These are phyloP conservation scores for Hypoxylon rubiginosum DNA, from an alignment of 2,329 filamentous ascomycete species.

Conservation along the genomic window DNA sequence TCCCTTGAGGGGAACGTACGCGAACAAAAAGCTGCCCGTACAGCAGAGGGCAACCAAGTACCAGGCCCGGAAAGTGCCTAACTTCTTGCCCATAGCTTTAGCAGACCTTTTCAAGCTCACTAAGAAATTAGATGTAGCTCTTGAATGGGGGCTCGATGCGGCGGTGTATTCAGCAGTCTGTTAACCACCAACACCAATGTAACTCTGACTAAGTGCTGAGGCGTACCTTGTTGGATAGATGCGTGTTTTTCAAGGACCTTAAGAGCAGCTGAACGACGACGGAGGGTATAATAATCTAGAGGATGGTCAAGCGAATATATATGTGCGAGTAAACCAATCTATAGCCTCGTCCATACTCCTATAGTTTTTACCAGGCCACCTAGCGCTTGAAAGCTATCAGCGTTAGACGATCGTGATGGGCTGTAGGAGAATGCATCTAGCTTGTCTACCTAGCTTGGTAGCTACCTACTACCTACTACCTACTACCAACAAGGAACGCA, in stretches of 20 bases:
- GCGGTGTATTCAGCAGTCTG: background rate
- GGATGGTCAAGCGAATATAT: background rate
- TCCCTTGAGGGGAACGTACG: slow-evolving; percentile 23
- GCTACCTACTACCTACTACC: no score
- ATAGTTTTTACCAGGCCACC: background rate
- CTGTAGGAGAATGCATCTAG: background rate
- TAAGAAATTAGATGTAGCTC: background rate
- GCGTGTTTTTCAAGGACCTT: background rate
- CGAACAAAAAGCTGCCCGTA: slow-evolving; percentile 55
- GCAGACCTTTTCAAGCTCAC: background rate
- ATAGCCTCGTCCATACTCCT: background rate
- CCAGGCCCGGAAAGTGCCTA: slow-evolving; percentile 55
- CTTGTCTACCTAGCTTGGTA: background rate
- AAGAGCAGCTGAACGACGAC: background rate
- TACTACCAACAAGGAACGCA: no score
- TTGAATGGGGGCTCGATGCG: background rate
- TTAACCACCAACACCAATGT: background rate
- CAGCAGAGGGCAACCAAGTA: slow-evolving; percentile 57
- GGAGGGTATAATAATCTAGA: background rate
- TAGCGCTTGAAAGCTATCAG: background rate
- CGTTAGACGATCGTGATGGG: background rate
- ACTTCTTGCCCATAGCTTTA: slow-evolving; percentile 33
- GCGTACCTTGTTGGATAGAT: background rate
- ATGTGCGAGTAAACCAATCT: background rate
- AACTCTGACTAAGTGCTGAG: background rate